Percentiles rank a stretch among this genome's conserved stretches.
These are phyloP conservation scores for Piper longum DNA, from an alignment of 164 flowering plant species.

Conservation along the genomic window DNA sequence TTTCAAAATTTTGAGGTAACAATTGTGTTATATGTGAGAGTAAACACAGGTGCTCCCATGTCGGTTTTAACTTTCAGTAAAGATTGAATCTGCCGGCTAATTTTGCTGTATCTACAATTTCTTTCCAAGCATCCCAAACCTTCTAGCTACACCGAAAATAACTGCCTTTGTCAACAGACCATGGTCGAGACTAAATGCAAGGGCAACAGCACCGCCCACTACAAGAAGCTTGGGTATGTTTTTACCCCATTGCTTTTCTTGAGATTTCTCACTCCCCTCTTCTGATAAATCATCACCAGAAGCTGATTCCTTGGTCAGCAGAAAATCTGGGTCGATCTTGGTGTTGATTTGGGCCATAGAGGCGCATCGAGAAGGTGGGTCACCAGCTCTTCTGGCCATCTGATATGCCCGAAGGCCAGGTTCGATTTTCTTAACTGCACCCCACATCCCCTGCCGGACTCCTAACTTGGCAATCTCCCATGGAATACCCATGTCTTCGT, in stretches of 20 bases:
- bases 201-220: slow-evolving; percentile 58
- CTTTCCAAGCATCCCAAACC: slow-evolving; percentile 51
- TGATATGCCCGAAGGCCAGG: slow-evolving; percentile 53
- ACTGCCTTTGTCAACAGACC: slow-evolving; percentile 76
- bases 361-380: slow-evolving; percentile 30
- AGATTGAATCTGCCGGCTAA: not conserved
- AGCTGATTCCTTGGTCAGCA: slow-evolving; percentile 26
- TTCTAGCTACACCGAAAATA: slow-evolving; percentile 72
- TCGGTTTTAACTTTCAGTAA: too few relatives aligned
- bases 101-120: slow-evolving; percentile 17
- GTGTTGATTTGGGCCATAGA: slow-evolving; percentile 58
- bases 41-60: not conserved
- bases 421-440: slow-evolving; percentile 57
- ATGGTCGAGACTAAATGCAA: slow-evolving; percentile 67
- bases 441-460: slow-evolving; percentile 75
- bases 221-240: slow-evolving; percentile 54
- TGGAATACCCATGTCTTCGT: slow-evolving; percentile 86
- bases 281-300: slow-evolving; percentile 14
- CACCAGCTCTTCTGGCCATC: slow-evolving; percentile 29
- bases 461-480: slow-evolving; percentile 72
- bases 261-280: slow-evolving; percentile 8
- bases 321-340: slow-evolving; percentile 36
- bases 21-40: not conserved
- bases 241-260: slow-evolving; percentile 28
- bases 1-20: not conserved